Base-by-base conservation (phyloP, 768 basidiomycete species). In the Vishniacozyma victoriae region DNA sequence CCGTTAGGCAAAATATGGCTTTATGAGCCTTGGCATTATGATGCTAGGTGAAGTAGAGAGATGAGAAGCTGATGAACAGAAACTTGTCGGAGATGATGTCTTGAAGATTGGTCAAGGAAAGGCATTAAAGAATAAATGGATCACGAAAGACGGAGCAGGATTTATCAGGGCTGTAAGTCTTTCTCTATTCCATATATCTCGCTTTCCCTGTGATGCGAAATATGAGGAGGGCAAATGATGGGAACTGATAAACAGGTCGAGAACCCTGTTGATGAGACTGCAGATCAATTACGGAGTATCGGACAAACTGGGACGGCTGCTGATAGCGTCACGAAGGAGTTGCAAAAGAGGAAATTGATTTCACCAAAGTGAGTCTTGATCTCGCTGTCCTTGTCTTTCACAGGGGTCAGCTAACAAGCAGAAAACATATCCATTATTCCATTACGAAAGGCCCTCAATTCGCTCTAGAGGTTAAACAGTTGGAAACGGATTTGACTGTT, bases 101-200 rank as follows among this genome's bases (percentile, higher is more conserved):
- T 83, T 88, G 14, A 95, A 92, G 74, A 80, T 96, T 48, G 95
- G 95, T 0, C 95, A 97, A 75, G 85, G 85, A 7, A 80, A 86
- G 56, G 95, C 93, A 16, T 95, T 99, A 79, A 96, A 92, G 76
- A 90, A 86, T 60, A 87, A 86, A 47, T 99, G 95, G 95, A 89
- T 97, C 54, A 78, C 77, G 18, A 97, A 96, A 72, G 86, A 93
- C 55, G 88, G 86, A 6, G 79, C 81, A 54, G 87, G 68, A 1
- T 80, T 99, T 57, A 81, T 93, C 38, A 86, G 86, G 75, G 76
- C 83, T 54, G 92, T 93, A 54, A 57, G 87, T 79, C 25, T 9
- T 24, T 12, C 15, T 22, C 16, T 13, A 12, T 25, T 16, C 52
- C 11, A 13, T 16, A 22, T 18, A 5, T 27, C 39, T 7, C 24